A percentile compares a stretch with the other conserved stretches of the same genome.
phyloP scores from a whole-genome alignment of 192 early-diverging fungal species.

The Coemansia sp. region DNA sequence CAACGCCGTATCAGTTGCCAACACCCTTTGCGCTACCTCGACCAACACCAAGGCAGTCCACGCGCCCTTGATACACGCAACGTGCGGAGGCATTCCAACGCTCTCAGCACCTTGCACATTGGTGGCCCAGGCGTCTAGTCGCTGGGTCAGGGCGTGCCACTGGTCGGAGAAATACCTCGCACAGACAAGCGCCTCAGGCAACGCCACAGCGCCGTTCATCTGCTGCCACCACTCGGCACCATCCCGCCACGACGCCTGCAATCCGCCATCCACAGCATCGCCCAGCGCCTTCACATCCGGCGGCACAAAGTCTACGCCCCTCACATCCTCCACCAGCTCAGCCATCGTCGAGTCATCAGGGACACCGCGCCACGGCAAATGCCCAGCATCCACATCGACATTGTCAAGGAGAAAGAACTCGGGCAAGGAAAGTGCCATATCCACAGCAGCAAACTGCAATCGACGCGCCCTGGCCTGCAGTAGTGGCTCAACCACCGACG shows the following conservation, averaged over 20 bases:
- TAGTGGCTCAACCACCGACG: slow-evolving; percentile 30
- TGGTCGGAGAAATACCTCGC: slow-evolving; percentile 21
- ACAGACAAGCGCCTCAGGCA: slow-evolving; percentile 22
- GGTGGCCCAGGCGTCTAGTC: slow-evolving; percentile 27
- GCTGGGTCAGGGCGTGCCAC: slow-evolving; percentile 18
- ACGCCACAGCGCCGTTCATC: slow-evolving; percentile 35
- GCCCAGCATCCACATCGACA: slow-evolving; percentile 25
- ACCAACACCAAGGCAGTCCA: slow-evolving; percentile 29
- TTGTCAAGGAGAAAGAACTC: slow-evolving; percentile 21
- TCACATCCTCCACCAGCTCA: slow-evolving; percentile 12
- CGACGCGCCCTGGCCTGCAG: slow-evolving; percentile 19
- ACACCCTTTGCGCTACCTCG: slow-evolving; percentile 3
- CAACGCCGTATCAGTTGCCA: slow-evolving; percentile 3
- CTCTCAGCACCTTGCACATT: not conserved
- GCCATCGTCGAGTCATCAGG: not conserved
- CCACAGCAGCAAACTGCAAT: slow-evolving; percentile 18
- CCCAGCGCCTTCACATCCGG: slow-evolving; percentile 15
- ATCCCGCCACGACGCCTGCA: slow-evolving; percentile 34
- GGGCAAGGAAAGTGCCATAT: slow-evolving; percentile 16
- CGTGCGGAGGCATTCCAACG: slow-evolving; percentile 2
- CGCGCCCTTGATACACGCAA: slow-evolving; percentile 36
- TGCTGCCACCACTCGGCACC: slow-evolving; percentile 50
- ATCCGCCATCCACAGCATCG: not conserved
- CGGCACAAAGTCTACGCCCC: slow-evolving; percentile 26
- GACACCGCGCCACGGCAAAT: slow-evolving; percentile 30